Evolutionary conservation across 768 basidiomycete species (phyloP).

Genomic region (Russula sp.): DNA sequence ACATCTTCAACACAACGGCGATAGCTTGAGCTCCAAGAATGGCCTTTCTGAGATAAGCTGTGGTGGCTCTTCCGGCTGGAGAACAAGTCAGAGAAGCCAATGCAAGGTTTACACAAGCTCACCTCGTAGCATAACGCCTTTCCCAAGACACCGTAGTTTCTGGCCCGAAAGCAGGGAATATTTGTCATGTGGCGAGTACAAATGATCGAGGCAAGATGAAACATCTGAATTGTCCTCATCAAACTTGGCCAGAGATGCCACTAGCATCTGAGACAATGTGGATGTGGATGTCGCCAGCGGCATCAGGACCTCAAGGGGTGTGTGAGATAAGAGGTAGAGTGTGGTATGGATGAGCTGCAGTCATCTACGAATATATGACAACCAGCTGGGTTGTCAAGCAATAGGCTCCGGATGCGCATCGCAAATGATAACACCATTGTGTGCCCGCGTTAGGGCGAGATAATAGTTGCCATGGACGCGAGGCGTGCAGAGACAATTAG

Average conservation of each 20-base stretch:
- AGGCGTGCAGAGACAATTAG: neutral
- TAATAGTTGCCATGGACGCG: conserved; percentile 4
- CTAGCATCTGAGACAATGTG: neutral
- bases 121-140: conserved; percentile 17
- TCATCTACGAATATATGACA: conserved; percentile 14
- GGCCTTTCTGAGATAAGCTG: conserved; percentile 13
- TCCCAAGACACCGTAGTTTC: conserved; percentile 12
- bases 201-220: conserved; percentile 7
- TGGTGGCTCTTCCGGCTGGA: conserved; percentile 17
- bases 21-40: conserved; percentile 9
- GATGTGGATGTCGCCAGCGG: conserved; percentile 8
- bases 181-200: conserved; percentile 7
- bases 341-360: neutral
- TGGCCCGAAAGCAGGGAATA: neutral
- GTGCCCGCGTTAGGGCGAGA: neutral
- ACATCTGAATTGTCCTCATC: neutral
- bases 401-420: neutral
- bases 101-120: neutral
- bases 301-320: neutral
- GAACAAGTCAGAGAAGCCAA: neutral
- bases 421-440: neutral
- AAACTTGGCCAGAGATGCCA: neutral
- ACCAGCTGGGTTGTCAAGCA: conserved; percentile 4
- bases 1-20: conserved; percentile 13
- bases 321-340: neutral